A percentile compares a stretch with the other conserved stretches of the same genome.
These are phyloP conservation scores for Lecanicillium sp. DNA, from an alignment of 2,329 filamentous ascomycete genomes.

Conservation along the genomic window DNA sequence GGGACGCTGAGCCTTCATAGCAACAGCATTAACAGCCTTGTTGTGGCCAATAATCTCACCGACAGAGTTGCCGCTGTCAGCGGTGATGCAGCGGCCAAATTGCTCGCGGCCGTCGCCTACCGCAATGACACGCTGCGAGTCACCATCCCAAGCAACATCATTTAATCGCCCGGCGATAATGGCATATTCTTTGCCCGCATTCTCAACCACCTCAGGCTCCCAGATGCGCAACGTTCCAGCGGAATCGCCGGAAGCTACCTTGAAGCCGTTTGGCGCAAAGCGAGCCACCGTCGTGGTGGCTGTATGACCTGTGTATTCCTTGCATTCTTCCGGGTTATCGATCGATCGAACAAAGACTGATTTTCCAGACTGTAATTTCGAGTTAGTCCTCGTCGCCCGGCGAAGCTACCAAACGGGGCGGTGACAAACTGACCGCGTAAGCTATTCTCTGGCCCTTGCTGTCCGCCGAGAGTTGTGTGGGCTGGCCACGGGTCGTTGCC, in stretches of 20 bases:
- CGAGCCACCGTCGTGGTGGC: constrained; percentile 83
- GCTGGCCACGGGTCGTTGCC: constrained; percentile 73
- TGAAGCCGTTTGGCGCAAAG: constrained; percentile 91
- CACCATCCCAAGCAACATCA: constrained; percentile 94
- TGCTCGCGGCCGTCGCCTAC: constrained; percentile 92
- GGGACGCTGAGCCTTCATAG: constrained; percentile 83
- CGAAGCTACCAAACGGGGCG: neutral
- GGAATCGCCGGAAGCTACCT: constrained; percentile 84
- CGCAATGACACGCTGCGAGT: constrained; percentile 91
- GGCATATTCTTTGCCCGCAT: constrained; percentile 86
- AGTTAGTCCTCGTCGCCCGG: too few relatives aligned
- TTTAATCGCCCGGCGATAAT: constrained; percentile 94
- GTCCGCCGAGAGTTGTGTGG: constrained; percentile 82
- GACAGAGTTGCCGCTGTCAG: constrained; percentile 91
- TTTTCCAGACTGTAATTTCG: constrained; percentile 83
- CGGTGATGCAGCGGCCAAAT: constrained; percentile 89
- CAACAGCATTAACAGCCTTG: constrained; percentile 82
- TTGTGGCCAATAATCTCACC: constrained; percentile 91
- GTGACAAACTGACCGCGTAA: constrained; percentile 63
- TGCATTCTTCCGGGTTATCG: constrained; percentile 74
- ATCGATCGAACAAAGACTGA: constrained; percentile 94
- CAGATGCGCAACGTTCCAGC: constrained; percentile 82
- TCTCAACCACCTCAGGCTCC: constrained; percentile 78
- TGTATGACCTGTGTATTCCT: constrained; percentile 90
- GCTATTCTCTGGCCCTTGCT: constrained; percentile 84